Evolutionary conservation across 202 grass and related monocot genomes (phyloP).

Genomic region (Sporobolus alterniflorus): DNA sequence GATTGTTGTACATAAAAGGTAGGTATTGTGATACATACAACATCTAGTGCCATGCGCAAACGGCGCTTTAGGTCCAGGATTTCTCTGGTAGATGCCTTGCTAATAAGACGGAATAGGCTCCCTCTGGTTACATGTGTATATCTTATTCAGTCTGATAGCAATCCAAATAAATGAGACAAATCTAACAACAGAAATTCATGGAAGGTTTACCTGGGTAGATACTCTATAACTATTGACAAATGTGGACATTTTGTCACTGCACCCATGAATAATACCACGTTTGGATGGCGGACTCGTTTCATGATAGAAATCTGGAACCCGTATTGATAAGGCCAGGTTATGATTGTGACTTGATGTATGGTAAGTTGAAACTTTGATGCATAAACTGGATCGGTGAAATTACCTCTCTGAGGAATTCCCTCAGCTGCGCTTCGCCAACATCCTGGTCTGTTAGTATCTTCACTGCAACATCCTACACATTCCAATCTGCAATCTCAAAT

Average conservation of each 20-base stretch:
- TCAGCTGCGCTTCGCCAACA: constrained; percentile 68
- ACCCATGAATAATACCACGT: constrained; percentile 95
- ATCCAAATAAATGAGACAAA: neutral
- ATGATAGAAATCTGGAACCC: constrained; percentile 83
- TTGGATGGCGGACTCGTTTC: constrained; percentile 95
- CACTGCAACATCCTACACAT: constrained; percentile 89
- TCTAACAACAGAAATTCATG: neutral
- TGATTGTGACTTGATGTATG: neutral
- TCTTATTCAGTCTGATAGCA: neutral
- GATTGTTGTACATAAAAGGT: neutral
- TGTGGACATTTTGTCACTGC: constrained; percentile 84
- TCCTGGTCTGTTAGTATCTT: constrained; percentile 89
- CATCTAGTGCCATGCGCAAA: constrained; percentile 91
- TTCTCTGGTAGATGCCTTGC: constrained; percentile 68
- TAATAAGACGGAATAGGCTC: constrained; percentile 81
- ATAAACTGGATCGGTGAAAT: neutral
- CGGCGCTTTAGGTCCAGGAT: constrained; percentile 75
- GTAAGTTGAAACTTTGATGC: neutral
- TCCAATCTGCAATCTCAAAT: constrained; percentile 13
- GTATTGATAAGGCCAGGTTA: neutral
- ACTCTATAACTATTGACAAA: constrained; percentile 92
- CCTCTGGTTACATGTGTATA: constrained; percentile 62
- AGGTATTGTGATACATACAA: constrained; percentile 55
- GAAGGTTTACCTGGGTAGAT: constrained; percentile 78
- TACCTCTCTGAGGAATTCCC: constrained; percentile 97